Conservation (phyloP, 352 stramenopile genomes). For the Phytophthora brassicae region DNA sequence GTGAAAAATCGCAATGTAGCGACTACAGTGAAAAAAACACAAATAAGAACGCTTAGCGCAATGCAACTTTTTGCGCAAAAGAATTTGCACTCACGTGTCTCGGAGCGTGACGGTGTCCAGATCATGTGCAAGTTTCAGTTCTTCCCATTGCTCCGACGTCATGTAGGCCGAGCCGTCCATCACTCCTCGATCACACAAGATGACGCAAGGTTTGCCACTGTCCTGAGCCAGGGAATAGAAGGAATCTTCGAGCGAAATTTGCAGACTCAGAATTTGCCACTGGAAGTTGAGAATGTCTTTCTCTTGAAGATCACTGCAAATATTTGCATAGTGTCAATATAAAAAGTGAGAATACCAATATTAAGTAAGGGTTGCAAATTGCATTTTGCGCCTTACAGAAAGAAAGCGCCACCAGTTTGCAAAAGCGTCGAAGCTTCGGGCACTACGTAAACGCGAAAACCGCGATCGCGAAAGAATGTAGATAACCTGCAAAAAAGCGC, state of each 20-base stretch:
- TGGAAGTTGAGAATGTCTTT: slow-evolving; percentile 88
- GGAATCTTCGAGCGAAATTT: slow-evolving; percentile 83
- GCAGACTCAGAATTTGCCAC: slow-evolving; percentile 83
- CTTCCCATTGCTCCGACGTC: slow-evolving; percentile 86
- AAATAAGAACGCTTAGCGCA: not conserved
- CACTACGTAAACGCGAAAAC: slow-evolving; percentile 95
- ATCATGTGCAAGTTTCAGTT: slow-evolving; percentile 76
- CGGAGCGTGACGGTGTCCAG: slow-evolving; percentile 85
- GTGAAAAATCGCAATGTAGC: slow-evolving; percentile 89
- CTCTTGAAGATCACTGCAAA: slow-evolving; percentile 67
- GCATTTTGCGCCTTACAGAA: slow-evolving; percentile 54
- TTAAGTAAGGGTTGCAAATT: not conserved
- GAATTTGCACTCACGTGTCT: slow-evolving; percentile 56
- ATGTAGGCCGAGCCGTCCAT: slow-evolving; percentile 98
- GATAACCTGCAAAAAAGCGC: slow-evolving; percentile 44
- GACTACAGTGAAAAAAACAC: slow-evolving; percentile 37
- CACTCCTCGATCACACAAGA: slow-evolving; percentile 95
- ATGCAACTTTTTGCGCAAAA: not conserved
- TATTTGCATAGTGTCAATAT: no score
- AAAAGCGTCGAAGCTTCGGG: slow-evolving; percentile 96
- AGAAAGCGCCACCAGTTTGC: slow-evolving; percentile 91
- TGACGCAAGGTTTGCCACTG: slow-evolving; percentile 83
- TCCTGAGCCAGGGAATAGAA: slow-evolving; percentile 85
- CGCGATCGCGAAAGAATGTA: slow-evolving; percentile 90
- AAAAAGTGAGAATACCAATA: no score